Evolutionary conservation across 768 basidiomycete genomes (phyloP), one percentile per base, ranked within the genome.

Genomic region (Vararia minispora): DNA sequence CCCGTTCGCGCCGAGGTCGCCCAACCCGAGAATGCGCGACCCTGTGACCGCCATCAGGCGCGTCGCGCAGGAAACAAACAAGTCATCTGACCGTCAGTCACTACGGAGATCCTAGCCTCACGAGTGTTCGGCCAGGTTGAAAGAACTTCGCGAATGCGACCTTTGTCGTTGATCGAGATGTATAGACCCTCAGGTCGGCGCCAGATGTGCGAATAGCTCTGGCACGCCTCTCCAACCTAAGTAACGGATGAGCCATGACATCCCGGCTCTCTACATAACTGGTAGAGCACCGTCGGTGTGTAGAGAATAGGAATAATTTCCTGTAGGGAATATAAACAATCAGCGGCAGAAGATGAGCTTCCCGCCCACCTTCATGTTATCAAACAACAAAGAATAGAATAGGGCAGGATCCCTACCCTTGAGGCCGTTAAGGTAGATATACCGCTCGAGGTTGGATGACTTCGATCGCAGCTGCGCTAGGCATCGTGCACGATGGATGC

Each of bases 211-310:
- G 47, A 48, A 36, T 48, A 48, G 33, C 43, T 48, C 21, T 35
- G 39, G 39, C 47, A 48, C 1, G 41, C 47, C 22, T 48, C 47
- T 21, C 47, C 47, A 29, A 48, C 47, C 47, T 48, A 27, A 17
- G 21, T 21, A 16, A 31, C 13, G 16, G 39, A 13, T n/a, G 21
- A 24, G 32, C 30, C 10, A 32, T 18, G 29, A 26, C 9, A 6
- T 16, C n/a, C 25, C 31, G 14, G 37, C 18, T 21, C 31, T 4
- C 11, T 10, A 16, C 4, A 14, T 16, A 24, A 21, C 14, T 26
- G 86, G 50, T 89, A 84, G 18, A 89, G 89, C 23, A 94, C 88
- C 7, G 85, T 88, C 0, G 90, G 90, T 2, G 90, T 94, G 56
- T 94, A 94, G 37, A 94, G 81, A 30, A 92, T 69, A 5, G 90